Evolutionary conservation across 768 basidiomycete genomes (phyloP).

Genomic region (Cubamyces lactineus): DNA sequence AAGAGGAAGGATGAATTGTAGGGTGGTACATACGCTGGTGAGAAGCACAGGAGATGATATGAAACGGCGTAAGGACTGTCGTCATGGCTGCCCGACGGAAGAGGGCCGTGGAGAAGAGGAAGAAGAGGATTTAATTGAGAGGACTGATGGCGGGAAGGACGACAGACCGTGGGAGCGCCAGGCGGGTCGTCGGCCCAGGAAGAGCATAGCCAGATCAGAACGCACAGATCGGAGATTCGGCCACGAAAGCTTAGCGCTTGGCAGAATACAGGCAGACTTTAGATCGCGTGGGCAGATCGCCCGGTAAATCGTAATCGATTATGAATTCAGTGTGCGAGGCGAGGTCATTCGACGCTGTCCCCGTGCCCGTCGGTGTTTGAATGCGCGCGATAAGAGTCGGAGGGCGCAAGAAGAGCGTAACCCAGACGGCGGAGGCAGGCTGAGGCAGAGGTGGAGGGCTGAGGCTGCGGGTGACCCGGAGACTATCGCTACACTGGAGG

Average conservation of each 20-base stretch:
- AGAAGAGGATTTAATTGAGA: background rate
- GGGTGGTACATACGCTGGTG: background rate
- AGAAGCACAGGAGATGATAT: background rate
- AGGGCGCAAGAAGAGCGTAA: no score
- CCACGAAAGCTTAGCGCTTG: background rate
- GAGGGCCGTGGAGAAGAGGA: background rate
- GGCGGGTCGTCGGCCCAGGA: conserved; percentile 9
- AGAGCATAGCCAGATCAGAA: conserved; percentile 15
- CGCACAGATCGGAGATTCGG: conserved; percentile 23
- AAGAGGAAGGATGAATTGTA: background rate
- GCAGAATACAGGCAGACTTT: conserved; percentile 6
- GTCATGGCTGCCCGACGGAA: conserved; percentile 10
- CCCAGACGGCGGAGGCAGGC: background rate
- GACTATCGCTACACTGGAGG: no score
- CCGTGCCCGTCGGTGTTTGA: background rate
- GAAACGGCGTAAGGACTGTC: conserved; percentile 9
- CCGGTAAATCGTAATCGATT: conserved; percentile 1
- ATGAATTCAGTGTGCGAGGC: background rate
- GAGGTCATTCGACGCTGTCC: background rate
- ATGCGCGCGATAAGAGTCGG: background rate
- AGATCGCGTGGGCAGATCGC: conserved; percentile 22
- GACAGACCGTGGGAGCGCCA: conserved; percentile 1
- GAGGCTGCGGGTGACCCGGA: background rate
- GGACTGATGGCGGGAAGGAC: conserved; percentile 9
- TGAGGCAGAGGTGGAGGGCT: conserved; percentile 3